Percentiles rank a stretch among this genome's conserved stretches.
Evolutionary conservation across 257 asterid species (phyloP).

Genomic region (Mitragyna speciosa): DNA sequence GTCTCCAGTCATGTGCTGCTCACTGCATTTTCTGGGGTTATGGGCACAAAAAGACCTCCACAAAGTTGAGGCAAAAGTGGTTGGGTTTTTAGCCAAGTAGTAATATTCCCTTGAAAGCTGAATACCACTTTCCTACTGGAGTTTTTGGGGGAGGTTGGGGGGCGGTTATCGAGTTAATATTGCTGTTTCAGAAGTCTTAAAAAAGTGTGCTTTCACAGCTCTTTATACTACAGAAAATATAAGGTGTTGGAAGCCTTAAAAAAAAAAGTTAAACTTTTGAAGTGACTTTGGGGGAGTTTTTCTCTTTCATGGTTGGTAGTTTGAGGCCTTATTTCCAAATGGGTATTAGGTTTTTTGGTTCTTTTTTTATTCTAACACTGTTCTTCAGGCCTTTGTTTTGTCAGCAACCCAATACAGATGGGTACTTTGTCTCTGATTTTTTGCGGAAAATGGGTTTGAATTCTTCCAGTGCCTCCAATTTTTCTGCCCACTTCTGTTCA

Average conservation of each 20-base stretch:
- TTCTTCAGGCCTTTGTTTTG: conserved; percentile 47
- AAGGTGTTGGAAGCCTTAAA: neutral
- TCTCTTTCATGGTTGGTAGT: conserved; percentile 11
- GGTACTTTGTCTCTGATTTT: conserved; percentile 61
- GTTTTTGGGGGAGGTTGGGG: conserved; percentile 11
- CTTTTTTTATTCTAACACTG: conserved; percentile 44
- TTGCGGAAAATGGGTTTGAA: conserved; percentile 61
- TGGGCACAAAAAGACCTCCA: conserved; percentile 21
- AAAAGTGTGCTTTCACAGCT: neutral
- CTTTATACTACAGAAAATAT: conserved; percentile 6
- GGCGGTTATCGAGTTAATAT: conserved; percentile 19
- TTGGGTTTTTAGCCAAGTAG: conserved; percentile 15
- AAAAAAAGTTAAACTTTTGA: neutral
- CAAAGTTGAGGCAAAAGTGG: conserved; percentile 19
- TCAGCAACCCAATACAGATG: conserved; percentile 73
- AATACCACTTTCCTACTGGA: conserved; percentile 14
- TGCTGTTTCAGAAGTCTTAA: conserved; percentile 18
- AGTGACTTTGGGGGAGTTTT: conserved; percentile 5
- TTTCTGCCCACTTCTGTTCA: conserved; percentile 64
- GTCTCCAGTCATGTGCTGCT: conserved; percentile 16
- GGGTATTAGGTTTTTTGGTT: conserved; percentile 54
- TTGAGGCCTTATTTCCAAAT: conserved; percentile 34
- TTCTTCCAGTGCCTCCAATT: conserved; percentile 33
- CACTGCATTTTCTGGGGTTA: conserved; percentile 25
- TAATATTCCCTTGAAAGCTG: conserved; percentile 17